A percentile compares a stretch with the other conserved stretches of the same genome.
Evolutionary conservation across 805 yeast genomes (phyloP).

Genomic region (Lachancea cidri): DNA sequence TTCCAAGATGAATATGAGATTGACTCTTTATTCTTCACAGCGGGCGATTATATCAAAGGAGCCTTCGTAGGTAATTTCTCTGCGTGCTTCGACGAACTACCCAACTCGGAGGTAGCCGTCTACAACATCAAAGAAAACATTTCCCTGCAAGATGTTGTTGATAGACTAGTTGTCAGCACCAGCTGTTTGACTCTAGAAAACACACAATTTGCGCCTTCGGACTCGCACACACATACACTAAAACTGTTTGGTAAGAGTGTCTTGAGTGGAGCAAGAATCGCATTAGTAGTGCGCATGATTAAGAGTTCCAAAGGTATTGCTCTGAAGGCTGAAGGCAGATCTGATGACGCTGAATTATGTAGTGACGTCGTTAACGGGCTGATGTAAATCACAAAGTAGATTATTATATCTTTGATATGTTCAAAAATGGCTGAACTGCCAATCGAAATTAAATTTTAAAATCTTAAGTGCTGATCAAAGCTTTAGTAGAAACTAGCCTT

Average conservation of each 20-base stretch:
- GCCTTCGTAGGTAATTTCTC: constrained; percentile 74
- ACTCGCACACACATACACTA: constrained; percentile 57
- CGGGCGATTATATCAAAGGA: constrained; percentile 82
- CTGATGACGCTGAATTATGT: constrained; percentile 37
- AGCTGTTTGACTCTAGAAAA: constrained; percentile 72
- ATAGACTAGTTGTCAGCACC: constrained; percentile 46
- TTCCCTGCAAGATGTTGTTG: constrained; percentile 51
- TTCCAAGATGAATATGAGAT: constrained; percentile 91
- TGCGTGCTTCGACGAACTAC: constrained; percentile 66
- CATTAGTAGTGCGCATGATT: constrained; percentile 52
- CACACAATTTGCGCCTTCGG: constrained; percentile 56
- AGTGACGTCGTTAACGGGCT: constrained; percentile 7
- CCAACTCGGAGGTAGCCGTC: constrained; percentile 57
- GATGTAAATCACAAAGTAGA: background rate
- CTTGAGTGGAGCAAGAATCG: constrained; percentile 35
- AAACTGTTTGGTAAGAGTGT: constrained; percentile 77
- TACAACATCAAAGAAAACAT: constrained; percentile 52
- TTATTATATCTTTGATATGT: no score
- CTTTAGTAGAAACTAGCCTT: no score
- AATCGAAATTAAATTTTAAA: no score
- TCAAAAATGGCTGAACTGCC: background rate
- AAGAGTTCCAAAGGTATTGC: constrained; percentile 44
- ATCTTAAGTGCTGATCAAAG: no score
- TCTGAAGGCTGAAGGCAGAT: constrained; percentile 56
- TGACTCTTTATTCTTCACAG: constrained; percentile 61